Evolutionary conservation across 371 early-diverging fungal species (phyloP).

Genomic region (Syncephalastrum contaminatum): DNA sequence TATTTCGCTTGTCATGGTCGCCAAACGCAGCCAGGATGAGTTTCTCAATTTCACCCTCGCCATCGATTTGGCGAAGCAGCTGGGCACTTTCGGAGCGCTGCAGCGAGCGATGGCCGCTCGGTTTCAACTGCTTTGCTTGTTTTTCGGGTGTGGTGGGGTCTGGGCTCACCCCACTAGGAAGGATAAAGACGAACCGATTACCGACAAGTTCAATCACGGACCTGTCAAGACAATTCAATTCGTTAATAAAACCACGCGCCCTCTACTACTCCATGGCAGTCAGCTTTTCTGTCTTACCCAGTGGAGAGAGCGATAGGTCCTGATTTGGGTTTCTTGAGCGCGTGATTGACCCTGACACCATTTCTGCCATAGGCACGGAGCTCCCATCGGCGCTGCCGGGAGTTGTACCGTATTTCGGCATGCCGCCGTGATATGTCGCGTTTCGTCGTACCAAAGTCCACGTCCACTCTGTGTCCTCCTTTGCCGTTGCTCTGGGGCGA

Average conservation of each 20-base stretch:
- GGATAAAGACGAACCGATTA: constrained; percentile 37
- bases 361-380: constrained; percentile 39
- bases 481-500: constrained; percentile 4
- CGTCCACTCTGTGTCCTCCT: constrained; percentile 17
- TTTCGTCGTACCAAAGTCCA: constrained; percentile 37
- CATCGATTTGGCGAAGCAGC: constrained; percentile 7
- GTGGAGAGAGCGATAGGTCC: constrained; percentile 26
- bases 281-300: too few species aligned
- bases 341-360: constrained; percentile 39
- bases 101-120: background rate
- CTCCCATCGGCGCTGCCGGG: constrained; percentile 30
- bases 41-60: constrained; percentile 13
- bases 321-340: constrained; percentile 20
- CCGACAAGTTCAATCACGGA: constrained; percentile 33
- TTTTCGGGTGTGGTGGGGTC: background rate
- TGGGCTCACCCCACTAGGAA: constrained; percentile 17
- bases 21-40: constrained; percentile 13
- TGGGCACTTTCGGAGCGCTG: background rate
- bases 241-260: too few species aligned
- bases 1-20: constrained; percentile 4
- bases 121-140: constrained; percentile 2
- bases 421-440: constrained; percentile 43
- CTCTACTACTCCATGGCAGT: too few species aligned
- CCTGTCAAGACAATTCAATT: constrained; percentile 1
- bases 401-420: constrained; percentile 37